These are phyloP conservation scores for Letharia lupina DNA, from an alignment of 495 filamentous ascomycete genomes.

Conservation along the genomic window DNA sequence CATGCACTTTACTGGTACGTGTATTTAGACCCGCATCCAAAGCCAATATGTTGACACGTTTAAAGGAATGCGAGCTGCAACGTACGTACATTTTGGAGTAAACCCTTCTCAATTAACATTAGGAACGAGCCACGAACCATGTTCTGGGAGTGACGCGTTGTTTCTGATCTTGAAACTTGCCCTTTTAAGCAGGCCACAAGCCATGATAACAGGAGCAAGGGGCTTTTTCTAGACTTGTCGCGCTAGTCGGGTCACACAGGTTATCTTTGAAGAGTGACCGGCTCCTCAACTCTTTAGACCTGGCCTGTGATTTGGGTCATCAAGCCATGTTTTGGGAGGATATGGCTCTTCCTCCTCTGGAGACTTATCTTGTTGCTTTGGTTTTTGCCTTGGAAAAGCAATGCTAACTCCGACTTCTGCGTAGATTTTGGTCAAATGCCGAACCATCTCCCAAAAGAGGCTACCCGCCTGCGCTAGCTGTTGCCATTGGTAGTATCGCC, in stretches of 20 bases:
- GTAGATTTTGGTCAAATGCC: conserved; percentile 22
- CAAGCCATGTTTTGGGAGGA: neutral
- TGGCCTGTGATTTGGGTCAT: neutral
- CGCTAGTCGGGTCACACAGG: neutral
- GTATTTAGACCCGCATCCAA: neutral
- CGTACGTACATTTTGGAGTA: neutral
- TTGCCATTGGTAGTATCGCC: conserved; percentile 25
- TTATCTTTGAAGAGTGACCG: too few species aligned
- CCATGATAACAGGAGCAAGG: neutral
- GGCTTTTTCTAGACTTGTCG: neutral
- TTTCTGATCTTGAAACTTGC: neutral
- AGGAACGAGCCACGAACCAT: neutral
- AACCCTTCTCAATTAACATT: neutral
- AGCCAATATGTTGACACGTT: conserved; percentile 4
- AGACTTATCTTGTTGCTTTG: neutral
- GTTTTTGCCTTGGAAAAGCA: neutral
- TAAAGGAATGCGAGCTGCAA: conserved; percentile 27
- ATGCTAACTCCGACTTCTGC: neutral
- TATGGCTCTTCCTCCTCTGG: neutral
- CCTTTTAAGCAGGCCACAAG: neutral
- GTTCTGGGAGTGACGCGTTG: neutral
- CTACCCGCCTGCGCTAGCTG: conserved; percentile 25
- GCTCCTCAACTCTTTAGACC: neutral
- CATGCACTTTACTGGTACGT: conserved; percentile 29
- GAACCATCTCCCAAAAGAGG: conserved; percentile 21